phyloP scores from a whole-genome alignment of 1,284 basidiomycete species.

The Uromyces viciae-fabae region DNA sequence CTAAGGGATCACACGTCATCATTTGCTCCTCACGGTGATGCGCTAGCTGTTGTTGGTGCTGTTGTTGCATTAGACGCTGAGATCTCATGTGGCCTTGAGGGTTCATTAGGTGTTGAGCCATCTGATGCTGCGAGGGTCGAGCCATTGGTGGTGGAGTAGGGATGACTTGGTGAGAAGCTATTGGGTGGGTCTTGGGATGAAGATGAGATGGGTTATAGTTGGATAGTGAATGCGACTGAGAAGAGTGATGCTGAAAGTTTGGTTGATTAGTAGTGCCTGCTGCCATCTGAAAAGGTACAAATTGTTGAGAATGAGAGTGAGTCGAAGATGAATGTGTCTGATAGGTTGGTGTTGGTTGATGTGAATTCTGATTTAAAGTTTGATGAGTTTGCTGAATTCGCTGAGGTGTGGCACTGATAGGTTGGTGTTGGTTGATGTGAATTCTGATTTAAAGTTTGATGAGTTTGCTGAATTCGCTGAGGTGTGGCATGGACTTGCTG shows the following conservation, averaged over 20 bases:
- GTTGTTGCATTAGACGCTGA: conserved; percentile 27
- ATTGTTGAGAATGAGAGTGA: conserved; percentile 21
- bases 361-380: neutral
- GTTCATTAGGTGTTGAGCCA: conserved; percentile 41
- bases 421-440: conserved; percentile 4
- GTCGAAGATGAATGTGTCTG: neutral
- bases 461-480: conserved; percentile 16
- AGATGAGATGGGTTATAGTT: neutral
- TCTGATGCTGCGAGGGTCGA: conserved; percentile 33
- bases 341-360: conserved; percentile 7
- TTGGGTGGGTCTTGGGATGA: neutral
- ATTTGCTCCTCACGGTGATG: conserved; percentile 27
- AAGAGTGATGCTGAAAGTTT: neutral
- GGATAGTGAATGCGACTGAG: neutral
- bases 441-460: neutral
- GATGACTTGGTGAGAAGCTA: neutral
- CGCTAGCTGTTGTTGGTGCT: neutral
- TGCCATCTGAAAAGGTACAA: neutral
- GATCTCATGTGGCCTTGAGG: conserved; percentile 30
- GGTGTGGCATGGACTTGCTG: neutral
- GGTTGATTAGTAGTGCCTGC: conserved; percentile 1
- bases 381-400: conserved; percentile 14
- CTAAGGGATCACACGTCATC: conserved; percentile 32
- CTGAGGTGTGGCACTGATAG: conserved; percentile 7
- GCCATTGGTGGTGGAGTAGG: conserved; percentile 14